Evolutionary conservation across 2,329 filamentous ascomycete species (phyloP).

Genomic region (Ophiostoma angusticollis): DNA sequence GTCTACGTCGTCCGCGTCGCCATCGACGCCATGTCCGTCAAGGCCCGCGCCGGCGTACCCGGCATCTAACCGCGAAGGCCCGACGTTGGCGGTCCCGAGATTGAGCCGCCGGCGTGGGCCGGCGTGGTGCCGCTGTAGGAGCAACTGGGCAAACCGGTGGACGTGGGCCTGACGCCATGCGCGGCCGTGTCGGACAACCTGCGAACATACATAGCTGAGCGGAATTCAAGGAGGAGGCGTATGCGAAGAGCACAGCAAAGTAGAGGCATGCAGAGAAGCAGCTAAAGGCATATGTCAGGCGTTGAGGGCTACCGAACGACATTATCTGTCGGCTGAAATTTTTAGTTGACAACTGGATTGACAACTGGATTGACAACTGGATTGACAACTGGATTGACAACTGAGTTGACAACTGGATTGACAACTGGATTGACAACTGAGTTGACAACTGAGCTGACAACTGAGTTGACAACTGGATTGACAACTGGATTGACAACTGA

Average conservation of each 20-base stretch:
- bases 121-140: constrained; percentile 13
- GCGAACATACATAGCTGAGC: constrained; percentile 2
- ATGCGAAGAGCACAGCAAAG: constrained; percentile 5
- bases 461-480: too few relatives aligned
- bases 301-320: too few relatives aligned
- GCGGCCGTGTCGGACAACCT: constrained; percentile 6
- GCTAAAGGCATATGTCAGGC: too few relatives aligned
- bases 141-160: constrained; percentile 12
- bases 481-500: too few relatives aligned
- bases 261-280: not conserved
- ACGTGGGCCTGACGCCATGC: constrained; percentile 10
- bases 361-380: too few relatives aligned
- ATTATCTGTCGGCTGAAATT: too few relatives aligned
- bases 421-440: too few relatives aligned
- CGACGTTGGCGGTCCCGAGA: constrained; percentile 9
- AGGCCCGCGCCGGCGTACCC: constrained; percentile 9
- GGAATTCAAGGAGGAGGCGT: constrained; percentile 7
- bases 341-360: too few relatives aligned
- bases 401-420: too few relatives aligned
- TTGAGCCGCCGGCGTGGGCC: constrained; percentile 8
- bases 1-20: constrained; percentile 11
- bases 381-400: too few relatives aligned
- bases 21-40: constrained; percentile 12
- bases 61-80: constrained; percentile 12
- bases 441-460: too few relatives aligned